Conservation (phyloP, 2,329 filamentous ascomycete genomes). For the Cordyceps pruinosa region DNA sequence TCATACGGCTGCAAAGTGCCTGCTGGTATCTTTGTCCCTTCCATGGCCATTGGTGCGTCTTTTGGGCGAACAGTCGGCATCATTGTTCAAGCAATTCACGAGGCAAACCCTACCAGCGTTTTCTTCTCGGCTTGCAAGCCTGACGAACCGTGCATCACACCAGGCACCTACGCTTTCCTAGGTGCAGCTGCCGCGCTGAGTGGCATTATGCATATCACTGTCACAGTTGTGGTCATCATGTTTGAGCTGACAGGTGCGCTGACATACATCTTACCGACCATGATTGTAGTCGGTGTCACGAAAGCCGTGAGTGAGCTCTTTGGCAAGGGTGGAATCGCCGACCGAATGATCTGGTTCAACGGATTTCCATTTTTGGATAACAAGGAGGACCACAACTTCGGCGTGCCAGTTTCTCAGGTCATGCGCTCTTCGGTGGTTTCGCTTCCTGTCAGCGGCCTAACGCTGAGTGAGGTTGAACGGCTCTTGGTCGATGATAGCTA, state of each 20-base stretch:
- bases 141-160: conserved; percentile 92
- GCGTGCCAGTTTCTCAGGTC: conserved; percentile 82
- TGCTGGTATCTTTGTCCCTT: conserved; percentile 94
- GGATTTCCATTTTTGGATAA: conserved; percentile 95
- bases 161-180: conserved; percentile 92
- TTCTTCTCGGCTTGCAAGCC: conserved; percentile 88
- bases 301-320: conserved; percentile 88
- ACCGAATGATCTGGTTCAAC: conserved; percentile 98
- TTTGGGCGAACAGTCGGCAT: conserved; percentile 95
- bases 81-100: conserved; percentile 81
- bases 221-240: conserved; percentile 98
- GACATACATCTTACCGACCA: conserved; percentile 94
- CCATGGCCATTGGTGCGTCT: conserved; percentile 92
- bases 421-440: conserved; percentile 75
- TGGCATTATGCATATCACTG: conserved; percentile 96
- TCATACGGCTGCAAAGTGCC: conserved; percentile 98
- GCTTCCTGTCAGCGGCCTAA: conserved; percentile 67
- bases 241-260: conserved; percentile 96
- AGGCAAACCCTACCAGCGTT: conserved; percentile 70
- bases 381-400: conserved; percentile 96
- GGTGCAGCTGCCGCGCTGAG: conserved; percentile 86
- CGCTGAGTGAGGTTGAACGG: conserved; percentile 68
- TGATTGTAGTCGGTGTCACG: conserved; percentile 97
- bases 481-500: conserved; percentile 73
- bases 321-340: conserved; percentile 93